Evolutionary conservation across 257 asterid species (phyloP).

Genomic region (Capsicum baccatum): DNA sequence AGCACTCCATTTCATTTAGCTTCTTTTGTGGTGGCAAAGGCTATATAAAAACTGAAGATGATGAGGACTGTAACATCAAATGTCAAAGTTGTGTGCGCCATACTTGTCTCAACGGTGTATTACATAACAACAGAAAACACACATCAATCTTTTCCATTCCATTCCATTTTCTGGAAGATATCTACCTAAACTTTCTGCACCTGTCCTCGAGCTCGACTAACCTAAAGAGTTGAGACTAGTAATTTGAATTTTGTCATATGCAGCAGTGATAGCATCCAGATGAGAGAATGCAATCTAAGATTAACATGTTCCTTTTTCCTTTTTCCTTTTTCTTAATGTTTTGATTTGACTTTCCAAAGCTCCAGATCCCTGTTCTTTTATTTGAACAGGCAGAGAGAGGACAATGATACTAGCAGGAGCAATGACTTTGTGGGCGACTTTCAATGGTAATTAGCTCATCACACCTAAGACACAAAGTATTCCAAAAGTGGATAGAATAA

Average conservation of each 20-base stretch:
- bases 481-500: not conserved
- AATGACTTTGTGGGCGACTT: not conserved
- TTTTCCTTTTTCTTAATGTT: not conserved
- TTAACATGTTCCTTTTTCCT: not conserved
- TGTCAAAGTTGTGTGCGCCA: not conserved
- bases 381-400: constrained; percentile 8
- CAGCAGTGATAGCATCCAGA: not conserved
- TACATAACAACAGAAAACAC: not conserved
- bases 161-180: not conserved
- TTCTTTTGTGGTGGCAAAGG: not conserved
- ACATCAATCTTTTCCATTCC: not conserved
- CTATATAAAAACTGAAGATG: not conserved
- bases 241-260: not conserved
- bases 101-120: not conserved
- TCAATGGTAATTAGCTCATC: not conserved
- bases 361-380: not conserved
- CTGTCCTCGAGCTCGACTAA: not conserved
- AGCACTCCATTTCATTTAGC: not conserved
- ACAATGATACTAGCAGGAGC: constrained; percentile 7
- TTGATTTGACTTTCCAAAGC: not conserved
- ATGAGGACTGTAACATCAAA: not conserved
- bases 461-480: not conserved
- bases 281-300: not conserved
- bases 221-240: constrained; percentile 1
- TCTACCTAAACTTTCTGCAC: not conserved